These are phyloP conservation scores for Rutstroemia sydowiana DNA, from an alignment of 2,329 filamentous ascomycete genomes.

Conservation along the genomic window DNA sequence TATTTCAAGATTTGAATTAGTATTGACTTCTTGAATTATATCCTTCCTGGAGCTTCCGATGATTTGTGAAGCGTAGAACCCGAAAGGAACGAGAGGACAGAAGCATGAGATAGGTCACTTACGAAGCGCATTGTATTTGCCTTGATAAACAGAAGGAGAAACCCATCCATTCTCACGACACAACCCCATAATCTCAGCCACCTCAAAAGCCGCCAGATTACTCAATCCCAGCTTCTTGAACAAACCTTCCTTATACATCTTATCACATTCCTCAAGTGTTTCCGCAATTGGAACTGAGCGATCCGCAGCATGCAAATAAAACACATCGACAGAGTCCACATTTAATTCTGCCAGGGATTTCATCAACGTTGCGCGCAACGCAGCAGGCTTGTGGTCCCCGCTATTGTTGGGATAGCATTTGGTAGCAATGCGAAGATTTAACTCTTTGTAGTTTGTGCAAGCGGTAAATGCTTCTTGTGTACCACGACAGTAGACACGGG, in stretches of 20 bases:
- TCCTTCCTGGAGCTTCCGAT: too few species aligned
- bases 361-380: neutral
- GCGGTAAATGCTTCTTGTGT: neutral
- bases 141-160: conserved; percentile 30
- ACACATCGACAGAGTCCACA: conserved; percentile 34
- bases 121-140: conserved; percentile 12
- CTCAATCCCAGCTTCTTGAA: conserved; percentile 46
- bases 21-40: too few species aligned
- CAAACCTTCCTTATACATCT: conserved; percentile 28
- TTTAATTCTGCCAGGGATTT: conserved; percentile 41
- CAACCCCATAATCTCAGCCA: conserved; percentile 22
- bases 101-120: too few species aligned
- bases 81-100: too few species aligned
- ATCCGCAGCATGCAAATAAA: conserved; percentile 20
- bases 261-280: conserved; percentile 23
- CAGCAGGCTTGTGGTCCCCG: neutral
- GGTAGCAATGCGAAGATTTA: neutral
- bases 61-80: too few species aligned
- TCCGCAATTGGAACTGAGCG: conserved; percentile 18
- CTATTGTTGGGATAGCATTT: neutral
- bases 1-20: too few species aligned
- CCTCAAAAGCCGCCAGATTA: conserved; percentile 44
- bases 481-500: neutral
- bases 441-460: neutral
- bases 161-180: conserved; percentile 28